Evolutionary conservation across 768 basidiomycete genomes (phyloP), one percentile per base, ranked within the genome.

Genomic region (Baorangia bicolor): DNA sequence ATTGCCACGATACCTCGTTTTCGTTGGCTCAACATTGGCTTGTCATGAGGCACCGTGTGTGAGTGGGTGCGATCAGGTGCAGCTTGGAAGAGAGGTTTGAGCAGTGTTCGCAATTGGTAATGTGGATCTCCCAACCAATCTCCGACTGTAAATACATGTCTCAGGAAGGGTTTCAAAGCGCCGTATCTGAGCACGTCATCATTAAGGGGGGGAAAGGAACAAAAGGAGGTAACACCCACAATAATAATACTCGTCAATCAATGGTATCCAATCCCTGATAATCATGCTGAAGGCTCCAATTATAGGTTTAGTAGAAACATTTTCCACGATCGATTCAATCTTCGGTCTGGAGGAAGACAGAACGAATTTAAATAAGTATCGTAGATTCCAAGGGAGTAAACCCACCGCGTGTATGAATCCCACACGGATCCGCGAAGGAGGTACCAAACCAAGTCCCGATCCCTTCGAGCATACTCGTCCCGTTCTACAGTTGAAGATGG

Each of bases 231-330:
- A 40, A n/a, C 25, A 57, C 92, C 57, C 66, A 92, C 92, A 94
- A 78, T 94, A 94, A 75, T 94, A 87, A 74, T 94, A 94, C 66
- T 90, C 89, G 68, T 94, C 85, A 57, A 94, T 90, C 68, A 94
- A 74, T 20, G 91, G 92, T 59, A 94, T 84, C 92, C 92, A 94
- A 64, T 92, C 91, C 59, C 83, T 86, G 55, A 91, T 68, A 55
- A 94, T 73, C 25, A 85, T 81, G 60, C 89, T 78, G 38, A 91
- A 70, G 45, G 92, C 67, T n/a, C 85, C 82, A 27, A 94, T 64
- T 27, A 92, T 48, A 16, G 90, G 90, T 42, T 77, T 78, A 53
- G 75, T 75, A 4, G 82, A 75, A 20, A 83, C 78, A 40, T 69
- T 75, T 58, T 82, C 73, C 31, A 82, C 84, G 58, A 92, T 73